These are phyloP conservation scores for Galium porrigens DNA, from an alignment of 305 asterid species.

Conservation along the genomic window DNA sequence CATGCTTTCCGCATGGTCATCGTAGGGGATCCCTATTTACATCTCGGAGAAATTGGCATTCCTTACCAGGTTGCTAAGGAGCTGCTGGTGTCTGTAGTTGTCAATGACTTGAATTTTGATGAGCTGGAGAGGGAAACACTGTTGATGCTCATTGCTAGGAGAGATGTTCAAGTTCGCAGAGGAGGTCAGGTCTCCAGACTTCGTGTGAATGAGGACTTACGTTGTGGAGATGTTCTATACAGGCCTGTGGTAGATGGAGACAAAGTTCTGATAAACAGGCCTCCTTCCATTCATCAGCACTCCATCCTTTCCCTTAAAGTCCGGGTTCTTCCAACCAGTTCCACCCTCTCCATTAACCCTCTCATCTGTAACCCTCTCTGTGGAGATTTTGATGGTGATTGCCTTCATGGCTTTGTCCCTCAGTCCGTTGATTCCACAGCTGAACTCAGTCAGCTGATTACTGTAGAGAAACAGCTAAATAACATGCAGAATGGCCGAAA, in stretches of 20 bases:
- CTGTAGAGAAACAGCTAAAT: slow-evolving; percentile 45
- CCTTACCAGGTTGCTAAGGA: slow-evolving; percentile 57
- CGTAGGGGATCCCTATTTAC: slow-evolving; percentile 76
- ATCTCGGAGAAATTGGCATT: slow-evolving; percentile 64
- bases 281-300: slow-evolving; percentile 94
- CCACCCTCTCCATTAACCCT: slow-evolving; percentile 68
- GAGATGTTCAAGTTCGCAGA: slow-evolving; percentile 39
- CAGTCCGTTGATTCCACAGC: slow-evolving; percentile 57
- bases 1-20: slow-evolving; percentile 76
- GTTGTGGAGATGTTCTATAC: slow-evolving; percentile 47
- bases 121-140: slow-evolving; percentile 44
- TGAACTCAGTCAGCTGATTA: slow-evolving; percentile 73
- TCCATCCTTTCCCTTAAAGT: slow-evolving; percentile 67
- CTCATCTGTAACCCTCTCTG: slow-evolving; percentile 70
- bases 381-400: slow-evolving; percentile 97
- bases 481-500: slow-evolving; percentile 73
- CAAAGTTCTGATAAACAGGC: slow-evolving; percentile 63
- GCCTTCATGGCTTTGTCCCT: slow-evolving; percentile 89
- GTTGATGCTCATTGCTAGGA: slow-evolving; percentile 40
- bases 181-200: slow-evolving; percentile 33
- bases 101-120: slow-evolving; percentile 46
- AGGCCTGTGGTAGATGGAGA: slow-evolving; percentile 84
- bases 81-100: slow-evolving; percentile 43
- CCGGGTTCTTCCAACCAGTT: slow-evolving; percentile 46
- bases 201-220: slow-evolving; percentile 46